A percentile compares a stretch with the other conserved stretches of the same genome.
phyloP scores from a whole-genome alignment of 768 basidiomycete species.

The Russula vinacea region DNA sequence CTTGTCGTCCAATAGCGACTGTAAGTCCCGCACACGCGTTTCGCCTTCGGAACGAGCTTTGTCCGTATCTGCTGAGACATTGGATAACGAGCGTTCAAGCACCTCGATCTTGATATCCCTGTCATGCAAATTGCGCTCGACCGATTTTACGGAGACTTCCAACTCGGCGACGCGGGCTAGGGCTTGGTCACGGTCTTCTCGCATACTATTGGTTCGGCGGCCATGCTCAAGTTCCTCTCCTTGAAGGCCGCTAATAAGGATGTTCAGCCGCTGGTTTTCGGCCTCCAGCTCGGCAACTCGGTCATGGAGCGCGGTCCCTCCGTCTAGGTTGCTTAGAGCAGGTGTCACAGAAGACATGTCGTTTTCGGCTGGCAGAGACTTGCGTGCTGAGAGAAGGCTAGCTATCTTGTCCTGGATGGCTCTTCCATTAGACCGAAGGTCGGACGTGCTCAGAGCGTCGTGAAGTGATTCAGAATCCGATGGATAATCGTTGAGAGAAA shows the following conservation, averaged over 20 bases:
- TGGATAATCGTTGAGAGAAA: conserved; percentile 40
- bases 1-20: conserved; percentile 45
- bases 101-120: conserved; percentile 46
- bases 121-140: conserved; percentile 46
- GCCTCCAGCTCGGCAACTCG: conserved; percentile 62
- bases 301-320: conserved; percentile 41
- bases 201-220: conserved; percentile 34
- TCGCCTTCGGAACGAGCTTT: conserved; percentile 48
- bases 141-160: conserved; percentile 42
- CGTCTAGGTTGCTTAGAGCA: conserved; percentile 4
- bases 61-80: conserved; percentile 43
- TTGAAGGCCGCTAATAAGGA: conserved; percentile 23
- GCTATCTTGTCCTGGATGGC: conserved; percentile 51
- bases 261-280: conserved; percentile 58
- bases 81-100: conserved; percentile 46
- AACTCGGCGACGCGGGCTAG: conserved; percentile 41
- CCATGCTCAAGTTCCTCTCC: conserved; percentile 26
- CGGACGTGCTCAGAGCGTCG: conserved; percentile 20
- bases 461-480: conserved; percentile 21
- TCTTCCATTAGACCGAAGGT: conserved; percentile 39
- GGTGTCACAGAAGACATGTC: conserved; percentile 23
- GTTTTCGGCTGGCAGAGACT: conserved; percentile 26
- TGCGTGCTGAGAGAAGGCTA: conserved; percentile 40
- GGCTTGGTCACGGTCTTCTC: conserved; percentile 47
- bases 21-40: conserved; percentile 42